A percentile compares a stretch with the other conserved stretches of the same genome.
These are phyloP conservation scores for Chaetomium strumarium DNA, from an alignment of 2,329 filamentous ascomycete species.

Conservation along the genomic window DNA sequence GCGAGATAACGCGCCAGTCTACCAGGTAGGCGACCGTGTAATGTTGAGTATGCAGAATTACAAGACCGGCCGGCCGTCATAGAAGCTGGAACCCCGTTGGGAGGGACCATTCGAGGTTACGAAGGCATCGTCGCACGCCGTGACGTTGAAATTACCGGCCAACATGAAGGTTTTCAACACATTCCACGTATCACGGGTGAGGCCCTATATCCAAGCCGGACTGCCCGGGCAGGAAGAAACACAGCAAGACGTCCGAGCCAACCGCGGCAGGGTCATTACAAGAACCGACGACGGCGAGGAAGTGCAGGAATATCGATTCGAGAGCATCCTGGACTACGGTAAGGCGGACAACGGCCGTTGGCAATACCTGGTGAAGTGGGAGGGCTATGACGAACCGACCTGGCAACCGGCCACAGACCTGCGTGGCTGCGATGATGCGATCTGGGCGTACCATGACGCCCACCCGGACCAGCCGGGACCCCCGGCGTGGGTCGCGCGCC, in stretches of 20 bases:
- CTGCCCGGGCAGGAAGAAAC: background rate
- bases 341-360: background rate
- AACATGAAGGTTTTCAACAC: conserved; percentile 4
- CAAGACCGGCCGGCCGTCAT: background rate
- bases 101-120: background rate
- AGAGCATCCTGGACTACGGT: background rate
- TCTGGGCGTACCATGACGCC: background rate
- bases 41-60: background rate
- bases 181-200: background rate
- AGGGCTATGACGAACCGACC: background rate
- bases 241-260: background rate
- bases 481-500: background rate
- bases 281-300: background rate
- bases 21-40: background rate
- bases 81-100: background rate
- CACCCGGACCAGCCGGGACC: background rate
- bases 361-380: background rate
- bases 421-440: background rate
- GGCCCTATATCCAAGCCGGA: background rate
- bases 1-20: background rate
- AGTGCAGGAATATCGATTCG: background rate
- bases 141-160: background rate
- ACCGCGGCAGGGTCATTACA: background rate
- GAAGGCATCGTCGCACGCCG: background rate
- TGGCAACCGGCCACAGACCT: background rate